Evolutionary conservation across 371 early-diverging fungal species (phyloP), one percentile per base, ranked within the genome.

Genomic region (Mucor irregularis): DNA sequence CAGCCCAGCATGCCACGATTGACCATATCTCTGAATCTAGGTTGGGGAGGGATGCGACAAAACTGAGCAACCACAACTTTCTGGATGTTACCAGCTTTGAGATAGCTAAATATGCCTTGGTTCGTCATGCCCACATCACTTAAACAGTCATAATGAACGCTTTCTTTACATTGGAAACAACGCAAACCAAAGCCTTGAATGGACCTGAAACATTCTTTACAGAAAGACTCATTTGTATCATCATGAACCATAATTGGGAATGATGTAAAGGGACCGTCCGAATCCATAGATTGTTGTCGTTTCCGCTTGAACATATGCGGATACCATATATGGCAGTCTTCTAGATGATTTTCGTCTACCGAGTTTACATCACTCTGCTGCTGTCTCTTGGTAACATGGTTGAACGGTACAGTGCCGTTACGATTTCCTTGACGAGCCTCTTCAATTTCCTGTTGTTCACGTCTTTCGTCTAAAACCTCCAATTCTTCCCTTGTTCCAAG

Each of bases 131-230:
- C 65, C 2, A 54, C 48, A 13, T 31, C 38, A 28, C 55, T 63
- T 22, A 37, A 72, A 42, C 80, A 80, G 8, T 68, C 56, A 31
- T 71, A 73, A 29, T 80, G 80, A 0, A 74, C 35, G 44, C 62
- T 71, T 35, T 61, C 64, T 45, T 66, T 69, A 28, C 85, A 83
- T n/a, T 69, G 80, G 30, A 76, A 82, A 29, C 85, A 85, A 11
- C 74, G 63, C 1, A 83, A 54, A 4, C 83, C 85, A 43, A 70
- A 80, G 0, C 82, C 83, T 25, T 64, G 53, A 30, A 85, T 73
- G 2, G 44, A n/a, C 11, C 69, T 61, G 49, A 72, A 79, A 43
- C 85, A 85, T 33, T 81, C 75, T 31, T 73, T 81, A 52, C 85
- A 85, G 40, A 31, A 51, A 4, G 69, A 57, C 4, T 66, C 73